These are phyloP conservation scores for Cylindrotheca fusiformis DNA, from an alignment of 108 stramenopile genomes.

Conservation along the genomic window DNA sequence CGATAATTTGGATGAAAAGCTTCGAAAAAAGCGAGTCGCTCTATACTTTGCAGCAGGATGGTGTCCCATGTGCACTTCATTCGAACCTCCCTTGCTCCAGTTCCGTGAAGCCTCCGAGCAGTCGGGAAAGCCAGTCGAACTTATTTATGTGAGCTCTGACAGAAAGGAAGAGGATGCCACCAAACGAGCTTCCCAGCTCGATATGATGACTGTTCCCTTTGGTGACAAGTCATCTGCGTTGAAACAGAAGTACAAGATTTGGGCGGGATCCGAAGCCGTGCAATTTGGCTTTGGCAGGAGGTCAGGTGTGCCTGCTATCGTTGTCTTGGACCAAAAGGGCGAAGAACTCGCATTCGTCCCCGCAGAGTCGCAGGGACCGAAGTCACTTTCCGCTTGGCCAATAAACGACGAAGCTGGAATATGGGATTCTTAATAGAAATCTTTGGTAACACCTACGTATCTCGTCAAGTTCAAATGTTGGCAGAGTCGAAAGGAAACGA, in stretches of 20 bases:
- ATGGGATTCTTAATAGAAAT: not conserved
- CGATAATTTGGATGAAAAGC: not conserved
- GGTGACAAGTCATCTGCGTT: conserved; percentile 47
- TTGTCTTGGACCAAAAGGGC: conserved; percentile 50
- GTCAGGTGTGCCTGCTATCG: conserved; percentile 67
- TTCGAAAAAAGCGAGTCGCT: conserved; percentile 40
- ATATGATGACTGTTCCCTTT: conserved; percentile 42
- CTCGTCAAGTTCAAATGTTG: no score
- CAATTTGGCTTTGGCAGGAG: conserved; percentile 34
- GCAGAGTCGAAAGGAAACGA: no score
- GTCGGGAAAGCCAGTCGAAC: conserved; percentile 39
- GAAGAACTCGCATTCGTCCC: conserved; percentile 52
- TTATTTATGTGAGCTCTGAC: conserved; percentile 63
- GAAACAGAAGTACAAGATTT: conserved; percentile 52
- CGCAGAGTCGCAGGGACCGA: conserved; percentile 46
- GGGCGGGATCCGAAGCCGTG: conserved; percentile 51
- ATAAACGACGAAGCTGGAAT: conserved; percentile 49
- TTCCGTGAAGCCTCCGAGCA: conserved; percentile 35
- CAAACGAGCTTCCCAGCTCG: conserved; percentile 18
- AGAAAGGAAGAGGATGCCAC: conserved; percentile 29
- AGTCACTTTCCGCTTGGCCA: conserved; percentile 51
- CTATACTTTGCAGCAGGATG: conserved; percentile 63
- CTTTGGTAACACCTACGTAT: not conserved
- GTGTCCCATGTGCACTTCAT: conserved; percentile 61
- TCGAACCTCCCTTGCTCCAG: conserved; percentile 50